Percentiles rank a stretch among this genome's conserved stretches.
Conservation (phyloP, 2,329 filamentous ascomycete species). For the Xylariaceae sp. region DNA sequence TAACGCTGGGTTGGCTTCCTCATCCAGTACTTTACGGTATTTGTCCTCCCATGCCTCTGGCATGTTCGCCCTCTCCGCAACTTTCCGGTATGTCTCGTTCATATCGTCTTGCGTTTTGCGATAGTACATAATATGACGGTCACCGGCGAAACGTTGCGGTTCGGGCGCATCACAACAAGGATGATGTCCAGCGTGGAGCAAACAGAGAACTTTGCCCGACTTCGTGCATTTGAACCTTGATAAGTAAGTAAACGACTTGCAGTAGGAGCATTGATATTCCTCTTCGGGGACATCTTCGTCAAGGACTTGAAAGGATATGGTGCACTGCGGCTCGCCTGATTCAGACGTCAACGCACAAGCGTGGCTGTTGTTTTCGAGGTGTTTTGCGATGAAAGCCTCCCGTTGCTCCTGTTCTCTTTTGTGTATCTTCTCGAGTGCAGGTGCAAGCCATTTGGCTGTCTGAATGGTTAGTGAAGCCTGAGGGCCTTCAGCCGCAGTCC, state of each 20-base stretch:
- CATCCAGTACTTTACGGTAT: slow-evolving; percentile 75
- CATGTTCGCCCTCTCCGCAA: slow-evolving; percentile 77
- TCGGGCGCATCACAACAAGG: slow-evolving; percentile 72
- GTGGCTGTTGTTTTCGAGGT: slow-evolving; percentile 52
- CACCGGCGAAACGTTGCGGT: slow-evolving; percentile 60
- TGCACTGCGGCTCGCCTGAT: slow-evolving; percentile 45
- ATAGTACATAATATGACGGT: slow-evolving; percentile 70
- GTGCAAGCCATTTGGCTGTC: slow-evolving; percentile 91
- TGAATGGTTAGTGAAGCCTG: slow-evolving; percentile 67
- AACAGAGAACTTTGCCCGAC: slow-evolving; percentile 74
- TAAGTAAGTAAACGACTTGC: slow-evolving; percentile 87
- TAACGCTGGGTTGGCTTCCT: slow-evolving; percentile 76
- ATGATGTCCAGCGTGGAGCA: slow-evolving; percentile 72
- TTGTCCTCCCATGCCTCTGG: slow-evolving; percentile 90
- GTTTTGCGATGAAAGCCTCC: slow-evolving; percentile 61
- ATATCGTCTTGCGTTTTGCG: slow-evolving; percentile 71
- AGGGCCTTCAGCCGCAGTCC: slow-evolving; percentile 80
- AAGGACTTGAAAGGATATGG: slow-evolving; percentile 58
- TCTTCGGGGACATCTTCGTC: slow-evolving; percentile 80
- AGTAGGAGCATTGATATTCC: slow-evolving; percentile 85
- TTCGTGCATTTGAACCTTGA: slow-evolving; percentile 83
- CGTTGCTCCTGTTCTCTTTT: slow-evolving; percentile 67
- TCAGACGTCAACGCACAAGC: slow-evolving; percentile 48
- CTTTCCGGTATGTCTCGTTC: slow-evolving; percentile 61
- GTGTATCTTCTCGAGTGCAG: slow-evolving; percentile 74